Evolutionary conservation across 345 rosid species (phyloP), one percentile per base, ranked within the genome.

Genomic region (Camelina laxa): DNA sequence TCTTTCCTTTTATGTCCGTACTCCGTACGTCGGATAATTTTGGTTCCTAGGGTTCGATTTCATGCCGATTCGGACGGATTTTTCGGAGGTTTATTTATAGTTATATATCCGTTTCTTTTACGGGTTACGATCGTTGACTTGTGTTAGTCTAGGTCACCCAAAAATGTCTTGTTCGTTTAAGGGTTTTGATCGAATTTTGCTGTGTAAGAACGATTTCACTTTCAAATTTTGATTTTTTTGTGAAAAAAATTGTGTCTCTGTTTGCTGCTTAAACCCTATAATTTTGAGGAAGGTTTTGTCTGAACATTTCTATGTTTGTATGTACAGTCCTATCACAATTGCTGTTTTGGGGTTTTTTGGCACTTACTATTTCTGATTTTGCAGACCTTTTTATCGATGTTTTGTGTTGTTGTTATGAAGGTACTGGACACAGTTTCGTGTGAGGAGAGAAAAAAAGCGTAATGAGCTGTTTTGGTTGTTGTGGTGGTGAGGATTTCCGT

Each of bases 381-480:
- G 24, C 4, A 17, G 7, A 76, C 65, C 51, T 4, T 68, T 68
- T 59, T 41, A 21, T n/a, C 42, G 48, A 60, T 55, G 24, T 42
- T 65, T 65, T 45, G 47, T 35, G 36, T 45, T 24, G 10, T 36
- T 24, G 27, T 45, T 24, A 17, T 36, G 13, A 14, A 38, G 31
- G 31, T 64, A 5, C 36, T 14, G 8, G 5, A 13, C 27, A 33
- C 59, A 70, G 72, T 64, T 47, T 24, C 6, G 76, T 65, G 61
- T 56, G 44, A 70, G 74, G 27, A 24, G 27, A 24, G 27, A 24
- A 66, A 47, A 67, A 69, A 63, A 79, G 79, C 70, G 78, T 79
- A 67, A 89, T 89, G 96, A 65, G 88, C 75, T 87, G 92, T 81
- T 89, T 89, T 42, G 73, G 87, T 74, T 89, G 92, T 42, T 89